Percentiles rank a stretch among this genome's conserved stretches.
phyloP scores from a whole-genome alignment of 2,329 filamentous ascomycete genomes.

The Didymella arachidicola region DNA sequence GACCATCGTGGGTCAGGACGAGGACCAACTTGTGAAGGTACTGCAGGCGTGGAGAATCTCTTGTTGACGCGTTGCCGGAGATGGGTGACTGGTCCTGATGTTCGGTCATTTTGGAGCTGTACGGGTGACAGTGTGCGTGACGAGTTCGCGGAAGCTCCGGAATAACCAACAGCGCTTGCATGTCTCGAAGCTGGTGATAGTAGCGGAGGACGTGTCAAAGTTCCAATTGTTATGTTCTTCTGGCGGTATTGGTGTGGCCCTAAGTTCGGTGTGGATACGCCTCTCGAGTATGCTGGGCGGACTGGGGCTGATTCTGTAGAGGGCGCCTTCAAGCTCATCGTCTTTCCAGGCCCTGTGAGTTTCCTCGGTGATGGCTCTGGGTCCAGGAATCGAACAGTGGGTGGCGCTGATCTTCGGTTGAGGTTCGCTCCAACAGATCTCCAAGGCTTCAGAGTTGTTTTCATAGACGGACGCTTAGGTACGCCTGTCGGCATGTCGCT shows the following conservation, averaged over 20 bases:
- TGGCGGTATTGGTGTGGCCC: slow-evolving; percentile 18
- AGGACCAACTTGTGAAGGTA: slow-evolving; percentile 14
- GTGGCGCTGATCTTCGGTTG: slow-evolving; percentile 28
- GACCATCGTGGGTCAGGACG: slow-evolving; percentile 29
- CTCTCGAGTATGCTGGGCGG: slow-evolving; percentile 14
- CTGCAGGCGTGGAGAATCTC: slow-evolving; percentile 26
- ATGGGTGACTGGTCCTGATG: slow-evolving; percentile 14
- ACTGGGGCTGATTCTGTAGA: not conserved
- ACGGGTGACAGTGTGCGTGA: slow-evolving; percentile 12
- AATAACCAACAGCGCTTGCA: slow-evolving; percentile 9
- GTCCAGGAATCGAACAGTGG: slow-evolving; percentile 37
- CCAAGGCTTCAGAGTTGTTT: slow-evolving; percentile 32
- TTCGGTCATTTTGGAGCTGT: slow-evolving; percentile 13
- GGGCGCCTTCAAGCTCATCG: slow-evolving; percentile 1
- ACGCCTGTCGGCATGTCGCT: slow-evolving; percentile 10
- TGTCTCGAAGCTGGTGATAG: slow-evolving; percentile 12
- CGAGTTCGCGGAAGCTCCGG: not conserved
- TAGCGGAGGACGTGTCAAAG: slow-evolving; percentile 12
- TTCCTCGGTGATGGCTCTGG: slow-evolving; percentile 25
- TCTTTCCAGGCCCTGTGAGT: slow-evolving; percentile 4
- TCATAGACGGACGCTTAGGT: slow-evolving; percentile 30
- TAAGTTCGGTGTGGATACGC: slow-evolving; percentile 16
- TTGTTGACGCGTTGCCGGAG: slow-evolving; percentile 21
- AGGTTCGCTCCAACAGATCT: slow-evolving; percentile 23
- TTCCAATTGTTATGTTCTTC: slow-evolving; percentile 11